Evolutionary conservation across 192 early-diverging fungal species (phyloP).

Genomic region (Rhizophagus clarus): DNA sequence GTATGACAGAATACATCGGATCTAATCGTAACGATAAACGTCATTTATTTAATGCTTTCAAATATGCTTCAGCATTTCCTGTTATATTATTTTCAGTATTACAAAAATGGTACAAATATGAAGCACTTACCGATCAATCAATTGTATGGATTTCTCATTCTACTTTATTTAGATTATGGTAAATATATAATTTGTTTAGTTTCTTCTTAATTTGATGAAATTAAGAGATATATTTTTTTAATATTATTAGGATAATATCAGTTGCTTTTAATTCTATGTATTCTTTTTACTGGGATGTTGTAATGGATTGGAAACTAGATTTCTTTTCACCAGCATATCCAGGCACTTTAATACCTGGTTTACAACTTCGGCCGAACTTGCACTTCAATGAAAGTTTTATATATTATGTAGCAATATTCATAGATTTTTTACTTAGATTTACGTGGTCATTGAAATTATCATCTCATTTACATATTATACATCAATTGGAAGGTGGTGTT

Average conservation of each 20-base stretch:
- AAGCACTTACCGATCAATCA: slow-evolving; percentile 27
- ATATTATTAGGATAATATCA: slow-evolving; percentile 51
- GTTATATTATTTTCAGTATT: slow-evolving; percentile 63
- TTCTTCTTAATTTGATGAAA: slow-evolving; percentile 20
- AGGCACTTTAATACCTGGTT: slow-evolving; percentile 32
- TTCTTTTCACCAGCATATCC: slow-evolving; percentile 33
- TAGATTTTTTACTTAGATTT: slow-evolving; percentile 82
- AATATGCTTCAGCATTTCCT: slow-evolving; percentile 86
- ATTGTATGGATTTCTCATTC: slow-evolving; percentile 34
- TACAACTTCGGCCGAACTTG: slow-evolving; percentile 62
- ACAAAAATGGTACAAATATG: slow-evolving; percentile 46
- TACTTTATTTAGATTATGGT: slow-evolving; percentile 44
- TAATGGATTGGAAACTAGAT: slow-evolving; percentile 84
- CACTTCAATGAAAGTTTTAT: slow-evolving; percentile 62
- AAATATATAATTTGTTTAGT: slow-evolving; percentile 3
- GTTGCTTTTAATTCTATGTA: slow-evolving; percentile 88
- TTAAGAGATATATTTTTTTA: neutral
- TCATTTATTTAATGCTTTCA: slow-evolving; percentile 91
- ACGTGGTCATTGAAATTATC: slow-evolving; percentile 83
- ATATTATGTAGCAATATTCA: slow-evolving; percentile 80
- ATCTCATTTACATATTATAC: slow-evolving; percentile 58
- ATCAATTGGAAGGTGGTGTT: slow-evolving; percentile 68
- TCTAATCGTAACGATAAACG: slow-evolving; percentile 53
- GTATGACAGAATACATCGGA: slow-evolving; percentile 70
- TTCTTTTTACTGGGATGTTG: slow-evolving; percentile 96